Evolutionary conservation across 1,284 basidiomycete genomes (phyloP).

Genomic region (Xerocomus minutiporus): DNA sequence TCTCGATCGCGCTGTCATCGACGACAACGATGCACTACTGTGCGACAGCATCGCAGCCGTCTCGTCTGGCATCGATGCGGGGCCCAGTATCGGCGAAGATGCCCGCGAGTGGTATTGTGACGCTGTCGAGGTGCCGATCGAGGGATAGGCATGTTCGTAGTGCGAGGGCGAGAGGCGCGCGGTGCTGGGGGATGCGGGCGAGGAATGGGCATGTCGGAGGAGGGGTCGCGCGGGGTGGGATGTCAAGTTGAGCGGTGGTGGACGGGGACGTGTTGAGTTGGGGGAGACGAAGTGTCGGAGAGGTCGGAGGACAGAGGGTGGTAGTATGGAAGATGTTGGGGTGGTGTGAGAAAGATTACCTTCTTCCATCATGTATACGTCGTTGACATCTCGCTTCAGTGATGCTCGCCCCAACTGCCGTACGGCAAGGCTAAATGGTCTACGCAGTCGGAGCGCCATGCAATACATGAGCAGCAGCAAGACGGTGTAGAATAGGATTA

Average conservation of each 20-base stretch:
- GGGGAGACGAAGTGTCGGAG: slow-evolving; percentile 38
- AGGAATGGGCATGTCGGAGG: slow-evolving; percentile 22
- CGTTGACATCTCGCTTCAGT: slow-evolving; percentile 36
- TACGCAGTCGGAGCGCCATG: slow-evolving; percentile 52
- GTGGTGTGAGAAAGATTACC: slow-evolving; percentile 36
- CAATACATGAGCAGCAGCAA: slow-evolving; percentile 40
- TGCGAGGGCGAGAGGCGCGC: slow-evolving; percentile 12
- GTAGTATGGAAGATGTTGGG: slow-evolving; percentile 28
- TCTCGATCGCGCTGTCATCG: slow-evolving; percentile 48
- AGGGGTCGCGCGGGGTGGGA: slow-evolving; percentile 19
- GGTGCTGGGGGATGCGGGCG: slow-evolving; percentile 22
- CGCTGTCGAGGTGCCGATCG: slow-evolving; percentile 26
- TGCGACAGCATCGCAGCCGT: slow-evolving; percentile 12
- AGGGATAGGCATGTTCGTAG: slow-evolving; percentile 21
- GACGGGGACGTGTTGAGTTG: slow-evolving; percentile 25
- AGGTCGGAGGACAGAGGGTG: slow-evolving; percentile 35
- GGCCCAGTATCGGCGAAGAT: slow-evolving; percentile 38
- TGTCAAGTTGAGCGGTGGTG: slow-evolving; percentile 28
- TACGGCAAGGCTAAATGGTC: slow-evolving; percentile 44
- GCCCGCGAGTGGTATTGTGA: slow-evolving; percentile 32
- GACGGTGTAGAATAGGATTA: slow-evolving; percentile 51
- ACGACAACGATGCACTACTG: slow-evolving; percentile 16
- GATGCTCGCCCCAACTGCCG: slow-evolving; percentile 44
- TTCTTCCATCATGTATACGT: slow-evolving; percentile 58
- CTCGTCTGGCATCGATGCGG: slow-evolving; percentile 21